Evolutionary conservation across 1,139 yeast species (phyloP), one percentile per base, ranked within the genome.

Genomic region (Martiniozyma asiatica): DNA sequence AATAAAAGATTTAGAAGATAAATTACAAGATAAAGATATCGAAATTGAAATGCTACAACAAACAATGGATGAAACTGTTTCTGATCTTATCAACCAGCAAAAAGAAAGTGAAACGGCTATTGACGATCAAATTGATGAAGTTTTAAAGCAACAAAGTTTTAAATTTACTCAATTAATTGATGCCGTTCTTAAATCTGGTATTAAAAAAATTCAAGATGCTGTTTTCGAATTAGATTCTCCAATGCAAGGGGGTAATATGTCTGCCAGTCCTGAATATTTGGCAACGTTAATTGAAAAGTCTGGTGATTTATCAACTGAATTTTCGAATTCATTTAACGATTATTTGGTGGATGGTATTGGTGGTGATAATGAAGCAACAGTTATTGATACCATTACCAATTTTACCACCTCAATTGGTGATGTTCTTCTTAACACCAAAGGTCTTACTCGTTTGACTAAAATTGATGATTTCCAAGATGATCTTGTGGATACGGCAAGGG

Each of bases 31-130:
- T 35, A 78, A 74, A 48, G 92, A 81, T 35, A 75, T 78, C 34
- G 94, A 82, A 48, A 57, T 81, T 34, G 93, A 79, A 50, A 78
- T 81, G 39, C 68, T 80, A 22, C 84, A 76, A 44, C 87, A 78
- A 50, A 74, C 84, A 2, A 70, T 81, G 67, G 93, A 80, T 39
- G 71, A 71, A 38, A 81, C 92, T 1, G 60, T 81, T 30, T 58
- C 57, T 30, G 78, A 73, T 44, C 55, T 76, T 33, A 73, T 75
- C 1, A 64, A 65, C 16, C 56, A 74, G 22, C 77, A 70, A 43
- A 58, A 63, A 30, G 72, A 68, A 27, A 64, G 63, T 36, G 76
- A 70, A 33, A 62, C 63, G 24, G 65, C 73, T 9, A 60, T 69
- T 20, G 69, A 69, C 42, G 75, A 72, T 19, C 73, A 73, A 45